Percentiles rank a stretch among this genome's conserved stretches.
Evolutionary conservation across 805 yeast species (phyloP).

Genomic region (Candida sithepensis): DNA sequence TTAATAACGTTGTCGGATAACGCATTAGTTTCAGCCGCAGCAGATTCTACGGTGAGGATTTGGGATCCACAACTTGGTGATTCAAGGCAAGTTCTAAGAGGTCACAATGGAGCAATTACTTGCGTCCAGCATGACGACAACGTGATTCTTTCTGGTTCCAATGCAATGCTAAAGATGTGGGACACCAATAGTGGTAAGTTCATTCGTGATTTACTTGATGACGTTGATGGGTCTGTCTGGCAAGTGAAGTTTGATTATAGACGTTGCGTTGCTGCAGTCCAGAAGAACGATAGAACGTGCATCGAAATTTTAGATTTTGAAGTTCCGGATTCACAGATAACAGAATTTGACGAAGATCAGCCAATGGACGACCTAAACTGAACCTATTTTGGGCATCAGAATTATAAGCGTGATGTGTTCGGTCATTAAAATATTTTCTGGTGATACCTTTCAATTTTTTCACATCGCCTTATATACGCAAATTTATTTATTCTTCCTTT

Average conservation of each 20-base stretch:
- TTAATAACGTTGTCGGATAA: slow-evolving; percentile 72
- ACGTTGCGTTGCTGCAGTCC: slow-evolving; percentile 89
- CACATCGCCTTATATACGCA: not conserved
- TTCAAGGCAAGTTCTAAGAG: slow-evolving; percentile 65
- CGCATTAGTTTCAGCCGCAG: slow-evolving; percentile 88
- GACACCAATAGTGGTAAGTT: slow-evolving; percentile 74
- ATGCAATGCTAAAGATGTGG: slow-evolving; percentile 83
- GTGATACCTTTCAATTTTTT: too few relatives aligned
- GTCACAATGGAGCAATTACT: slow-evolving; percentile 84
- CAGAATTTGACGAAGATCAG: slow-evolving; percentile 11
- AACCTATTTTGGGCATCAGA: not conserved
- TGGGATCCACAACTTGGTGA: slow-evolving; percentile 86
- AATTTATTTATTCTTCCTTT: not conserved
- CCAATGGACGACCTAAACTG: slow-evolving; percentile 4
- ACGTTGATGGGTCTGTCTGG: slow-evolving; percentile 87
- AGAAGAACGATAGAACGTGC: slow-evolving; percentile 59
- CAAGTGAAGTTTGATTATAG: slow-evolving; percentile 84
- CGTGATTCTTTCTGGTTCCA: slow-evolving; percentile 84
- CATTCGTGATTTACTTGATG: slow-evolving; percentile 68
- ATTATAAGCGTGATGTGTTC: too few relatives aligned
- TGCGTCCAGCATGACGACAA: slow-evolving; percentile 89
- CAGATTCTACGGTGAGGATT: slow-evolving; percentile 84
- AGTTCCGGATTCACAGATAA: slow-evolving; percentile 17
- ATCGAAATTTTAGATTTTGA: slow-evolving; percentile 86
- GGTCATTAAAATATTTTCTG: too few relatives aligned